Evolutionary conservation across 2,329 filamentous ascomycete genomes (phyloP), one percentile per base, ranked within the genome.

Genomic region (Talaromyces sp.): DNA sequence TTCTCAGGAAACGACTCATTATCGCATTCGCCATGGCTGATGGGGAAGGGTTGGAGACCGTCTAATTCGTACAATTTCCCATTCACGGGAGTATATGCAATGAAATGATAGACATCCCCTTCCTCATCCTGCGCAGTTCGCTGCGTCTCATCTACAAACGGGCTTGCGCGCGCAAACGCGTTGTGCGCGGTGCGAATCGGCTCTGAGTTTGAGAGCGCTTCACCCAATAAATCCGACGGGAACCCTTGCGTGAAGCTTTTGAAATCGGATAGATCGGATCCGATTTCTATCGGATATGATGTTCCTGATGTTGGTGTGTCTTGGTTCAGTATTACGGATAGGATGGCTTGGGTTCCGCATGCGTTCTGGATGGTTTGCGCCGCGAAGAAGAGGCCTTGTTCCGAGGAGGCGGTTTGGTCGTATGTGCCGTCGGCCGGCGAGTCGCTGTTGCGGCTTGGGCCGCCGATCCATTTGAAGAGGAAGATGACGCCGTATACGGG

Each of bases 361-460:
- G 95, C 95, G 79, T 99, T 99, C 79, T 98, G 94, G 76, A 99
- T 99, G 3, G 94, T 98, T 82, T 99, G 95, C 35, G 90, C 88
- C 3, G 95, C 95, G 79, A 99, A 99, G 84, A 97, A 99, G 72
- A 97, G 84, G 67, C 76, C 72, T 68, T 85, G 84, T 68, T 92
- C 88, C 19, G 90, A 83, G 14, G 92, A 92, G 16, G 83, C 84
- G 6, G 60, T 39, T 70, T 87, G 82, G 80, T 97, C 93, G 77
- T 92, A 97, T 39, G 81, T 83, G 67, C 95, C 95, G 76, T 98
- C 93, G 69, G 88, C 85, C 0, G 93, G 93, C 52, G 85, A 85
- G 64, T 87, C 83, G 48, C 84, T 78, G 83, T 89, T 67, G 88
- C 93, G 60, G 87, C 91, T 80, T 91, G 72, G 72, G 65, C 76